Evolutionary conservation across 257 asterid species (phyloP).

Genomic region (Jacaranda copaia): DNA sequence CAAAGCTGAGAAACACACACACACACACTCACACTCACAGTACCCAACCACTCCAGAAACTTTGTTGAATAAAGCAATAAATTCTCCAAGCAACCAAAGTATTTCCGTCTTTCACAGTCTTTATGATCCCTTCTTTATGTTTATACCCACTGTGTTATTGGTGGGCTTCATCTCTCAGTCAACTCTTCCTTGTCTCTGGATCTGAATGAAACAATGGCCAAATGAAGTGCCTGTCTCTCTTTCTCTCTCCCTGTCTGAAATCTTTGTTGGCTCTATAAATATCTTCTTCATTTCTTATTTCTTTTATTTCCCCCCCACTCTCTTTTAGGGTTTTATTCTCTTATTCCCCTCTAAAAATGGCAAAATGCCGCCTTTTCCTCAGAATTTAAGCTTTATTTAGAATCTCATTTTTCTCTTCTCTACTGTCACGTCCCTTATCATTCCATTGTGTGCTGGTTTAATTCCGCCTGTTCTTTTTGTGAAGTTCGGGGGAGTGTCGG

Average conservation of each 20-base stretch:
- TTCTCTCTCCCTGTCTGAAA: slow-evolving; percentile 27
- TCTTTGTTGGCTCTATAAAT: neutral
- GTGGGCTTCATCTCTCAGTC: neutral
- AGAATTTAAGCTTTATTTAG: slow-evolving; percentile 28
- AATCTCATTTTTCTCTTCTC: slow-evolving; percentile 18
- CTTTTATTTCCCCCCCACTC: neutral
- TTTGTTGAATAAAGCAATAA: neutral
- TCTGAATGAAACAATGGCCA: slow-evolving; percentile 39
- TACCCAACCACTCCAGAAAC: neutral
- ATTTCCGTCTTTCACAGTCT: neutral
- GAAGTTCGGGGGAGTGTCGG: no score
- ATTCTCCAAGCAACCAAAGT: neutral
- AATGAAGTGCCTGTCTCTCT: slow-evolving; percentile 16
- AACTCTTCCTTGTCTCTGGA: slow-evolving; percentile 11
- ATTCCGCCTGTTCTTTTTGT: no score
- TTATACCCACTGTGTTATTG: neutral
- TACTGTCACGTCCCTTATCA: no score
- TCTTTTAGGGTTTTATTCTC: slow-evolving; percentile 29
- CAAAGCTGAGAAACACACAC: neutral
- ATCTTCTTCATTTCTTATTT: neutral
- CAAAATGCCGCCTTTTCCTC: slow-evolving; percentile 40
- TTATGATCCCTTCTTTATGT: neutral
- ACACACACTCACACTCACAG: neutral
- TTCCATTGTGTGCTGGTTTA: no score
- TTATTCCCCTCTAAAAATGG: slow-evolving; percentile 48